These are phyloP conservation scores for Penicillium cinerascens DNA, from an alignment of 495 filamentous ascomycete species.

Conservation along the genomic window DNA sequence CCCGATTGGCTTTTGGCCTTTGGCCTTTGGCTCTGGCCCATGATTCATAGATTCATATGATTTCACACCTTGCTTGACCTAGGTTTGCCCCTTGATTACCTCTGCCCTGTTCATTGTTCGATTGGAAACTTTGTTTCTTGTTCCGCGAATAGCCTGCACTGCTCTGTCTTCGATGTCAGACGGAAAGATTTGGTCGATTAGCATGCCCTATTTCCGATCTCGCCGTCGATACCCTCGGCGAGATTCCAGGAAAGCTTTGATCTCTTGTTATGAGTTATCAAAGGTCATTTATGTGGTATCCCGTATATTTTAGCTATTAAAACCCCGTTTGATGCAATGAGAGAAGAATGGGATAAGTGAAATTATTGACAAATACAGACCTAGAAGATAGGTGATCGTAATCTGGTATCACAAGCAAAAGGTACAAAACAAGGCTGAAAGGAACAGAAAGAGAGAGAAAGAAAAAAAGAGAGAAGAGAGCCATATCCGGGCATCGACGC, in stretches of 20 bases:
- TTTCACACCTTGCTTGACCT: conserved; percentile 9
- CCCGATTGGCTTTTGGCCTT: conserved; percentile 9
- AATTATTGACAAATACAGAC: conserved; percentile 35
- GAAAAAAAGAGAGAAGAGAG: conserved; percentile 15
- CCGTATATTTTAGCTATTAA: neutral
- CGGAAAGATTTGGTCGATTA: neutral
- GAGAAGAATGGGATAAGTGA: conserved; percentile 6
- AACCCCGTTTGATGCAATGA: neutral
- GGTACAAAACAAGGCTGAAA: conserved; percentile 9
- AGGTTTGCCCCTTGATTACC: neutral
- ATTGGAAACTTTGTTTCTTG: neutral
- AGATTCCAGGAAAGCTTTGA: neutral
- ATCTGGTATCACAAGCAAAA: conserved; percentile 36
- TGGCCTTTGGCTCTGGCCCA: neutral
- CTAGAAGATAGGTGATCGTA: conserved; percentile 36
- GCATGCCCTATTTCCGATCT: neutral
- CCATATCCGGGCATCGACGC: conserved; percentile 28
- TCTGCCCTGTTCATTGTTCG: neutral
- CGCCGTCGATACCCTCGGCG: neutral
- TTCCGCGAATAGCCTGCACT: neutral
- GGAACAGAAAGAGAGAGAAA: conserved; percentile 1
- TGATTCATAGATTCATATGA: conserved; percentile 1
- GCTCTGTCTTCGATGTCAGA: neutral
- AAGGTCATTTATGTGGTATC: no score
- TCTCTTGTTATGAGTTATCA: neutral